Evolutionary conservation across 164 flowering plant genomes (phyloP).

Genomic region (Platanus orientalis): DNA sequence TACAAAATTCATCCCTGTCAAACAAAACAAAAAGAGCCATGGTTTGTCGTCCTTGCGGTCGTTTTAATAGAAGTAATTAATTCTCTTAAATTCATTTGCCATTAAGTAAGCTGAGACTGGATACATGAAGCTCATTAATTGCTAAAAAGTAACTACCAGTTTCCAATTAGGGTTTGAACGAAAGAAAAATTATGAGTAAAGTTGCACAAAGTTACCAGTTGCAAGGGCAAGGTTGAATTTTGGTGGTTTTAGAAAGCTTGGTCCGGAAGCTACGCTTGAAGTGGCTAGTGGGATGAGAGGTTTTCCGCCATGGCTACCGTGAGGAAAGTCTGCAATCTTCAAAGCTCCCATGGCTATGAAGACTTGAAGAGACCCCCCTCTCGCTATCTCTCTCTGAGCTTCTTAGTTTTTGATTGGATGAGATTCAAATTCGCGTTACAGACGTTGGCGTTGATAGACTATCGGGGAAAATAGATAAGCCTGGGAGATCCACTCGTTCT

Average conservation of each 20-base stretch:
- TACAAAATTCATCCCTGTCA: background rate
- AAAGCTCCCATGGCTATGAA: conserved; percentile 33
- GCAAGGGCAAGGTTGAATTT: conserved; percentile 17
- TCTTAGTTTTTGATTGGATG: background rate
- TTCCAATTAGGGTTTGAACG: background rate
- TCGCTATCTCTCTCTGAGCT: background rate
- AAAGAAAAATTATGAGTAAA: background rate
- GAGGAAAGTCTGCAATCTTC: conserved; percentile 27
- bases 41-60: background rate
- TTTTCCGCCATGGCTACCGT: conserved; percentile 19
- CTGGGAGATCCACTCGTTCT: conserved; percentile 11
- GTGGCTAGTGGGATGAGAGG: conserved; percentile 16
- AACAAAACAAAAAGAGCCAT: background rate
- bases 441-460: background rate
- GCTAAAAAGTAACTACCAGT: background rate
- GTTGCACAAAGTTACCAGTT: conserved; percentile 16
- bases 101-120: background rate
- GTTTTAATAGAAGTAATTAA: too few relatives aligned
- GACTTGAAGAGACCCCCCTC: background rate
- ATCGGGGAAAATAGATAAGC: conserved; percentile 18
- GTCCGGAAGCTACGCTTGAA: conserved; percentile 16
- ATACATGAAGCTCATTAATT: background rate
- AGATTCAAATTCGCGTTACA: conserved; percentile 2
- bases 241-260: conserved; percentile 13
- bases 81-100: background rate